A percentile compares a stretch with the other conserved stretches of the same genome.
Evolutionary conservation across 2,329 filamentous ascomycete genomes (phyloP).

Genomic region (Trichoderma polysporum): DNA sequence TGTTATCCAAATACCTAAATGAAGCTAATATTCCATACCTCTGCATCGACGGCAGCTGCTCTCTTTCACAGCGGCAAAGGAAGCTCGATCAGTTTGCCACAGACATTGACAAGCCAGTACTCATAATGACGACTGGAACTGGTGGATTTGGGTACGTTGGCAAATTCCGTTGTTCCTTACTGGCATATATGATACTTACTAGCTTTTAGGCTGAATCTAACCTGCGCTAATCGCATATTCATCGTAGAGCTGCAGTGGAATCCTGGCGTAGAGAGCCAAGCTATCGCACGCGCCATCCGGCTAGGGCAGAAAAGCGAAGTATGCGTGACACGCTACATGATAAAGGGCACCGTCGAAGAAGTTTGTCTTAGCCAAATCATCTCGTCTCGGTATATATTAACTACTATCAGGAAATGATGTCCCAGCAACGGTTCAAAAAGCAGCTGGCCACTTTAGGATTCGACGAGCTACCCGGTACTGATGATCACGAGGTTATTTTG

Average conservation of each 20-base stretch:
- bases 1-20: conserved; percentile 36
- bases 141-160: conserved; percentile 48
- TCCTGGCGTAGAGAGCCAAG: conserved; percentile 52
- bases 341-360: conserved; percentile 44
- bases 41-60: conserved; percentile 46
- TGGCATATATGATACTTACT: neutral
- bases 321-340: conserved; percentile 45
- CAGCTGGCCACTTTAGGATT: neutral
- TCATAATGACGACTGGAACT: conserved; percentile 52
- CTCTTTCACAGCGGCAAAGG: conserved; percentile 36
- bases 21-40: conserved; percentile 31
- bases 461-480: neutral
- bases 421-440: neutral
- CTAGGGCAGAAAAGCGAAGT: conserved; percentile 47
- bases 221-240: conserved; percentile 47
- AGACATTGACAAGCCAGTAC: conserved; percentile 8
- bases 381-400: neutral
- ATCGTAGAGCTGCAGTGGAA: conserved; percentile 58
- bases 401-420: neutral
- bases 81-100: conserved; percentile 41
- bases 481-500: neutral
- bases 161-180: neutral
- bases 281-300: conserved; percentile 48
- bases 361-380: conserved; percentile 30
- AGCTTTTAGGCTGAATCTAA: conserved; percentile 45